Evolutionary conservation across 106 monocot genomes (phyloP), one percentile per base, ranked within the genome.

Genomic region (Dendrobium officinale): DNA sequence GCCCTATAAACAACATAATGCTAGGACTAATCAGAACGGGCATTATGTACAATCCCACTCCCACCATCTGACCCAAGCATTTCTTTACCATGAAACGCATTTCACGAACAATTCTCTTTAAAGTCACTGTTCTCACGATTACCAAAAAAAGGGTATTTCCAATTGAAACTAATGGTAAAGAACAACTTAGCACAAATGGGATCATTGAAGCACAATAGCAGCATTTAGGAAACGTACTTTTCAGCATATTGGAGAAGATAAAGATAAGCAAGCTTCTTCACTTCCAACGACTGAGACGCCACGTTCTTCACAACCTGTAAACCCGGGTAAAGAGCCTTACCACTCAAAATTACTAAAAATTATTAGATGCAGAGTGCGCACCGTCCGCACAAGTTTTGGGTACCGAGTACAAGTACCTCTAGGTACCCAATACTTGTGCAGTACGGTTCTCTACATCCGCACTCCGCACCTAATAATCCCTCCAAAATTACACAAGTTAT

Each of bases 181-280:
- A 22, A 22, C 20, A 61, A 61, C 24, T 61, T 61, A 61, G 4
- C 61, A 61, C n/a, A 22, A 1, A n/a, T 22, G 10, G 10, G n/a
- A 61, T 61, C 61, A 61, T 22, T 19, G 22, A 61, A 4, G 15
- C 13, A 70, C 9, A 37, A 37, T 70, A 70, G 31, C 24, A 70
- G 37, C 70, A 70, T 70, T 11, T 37, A 40, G 49, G 4, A 76
- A 74, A 7, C 89, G 40, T 91, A 98, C 98, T 92, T 95, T 54
- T 95, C 89, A 10, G 95, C 98, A 75, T 95, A 99, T 81, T 95
- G 98, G 29, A 99, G 95, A 19, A 99, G 77, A 73, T 95, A 99
- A 24, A 99, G 74, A 44, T 99, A 99, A 26, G 95, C 99, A 11
- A 99, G 99, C 78, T 95, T 99, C 90, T 99, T 99, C 74, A 95